These are phyloP conservation scores for Colletotrichum neosansevieriae DNA, from an alignment of 2,329 filamentous ascomycete species.

Conservation along the genomic window DNA sequence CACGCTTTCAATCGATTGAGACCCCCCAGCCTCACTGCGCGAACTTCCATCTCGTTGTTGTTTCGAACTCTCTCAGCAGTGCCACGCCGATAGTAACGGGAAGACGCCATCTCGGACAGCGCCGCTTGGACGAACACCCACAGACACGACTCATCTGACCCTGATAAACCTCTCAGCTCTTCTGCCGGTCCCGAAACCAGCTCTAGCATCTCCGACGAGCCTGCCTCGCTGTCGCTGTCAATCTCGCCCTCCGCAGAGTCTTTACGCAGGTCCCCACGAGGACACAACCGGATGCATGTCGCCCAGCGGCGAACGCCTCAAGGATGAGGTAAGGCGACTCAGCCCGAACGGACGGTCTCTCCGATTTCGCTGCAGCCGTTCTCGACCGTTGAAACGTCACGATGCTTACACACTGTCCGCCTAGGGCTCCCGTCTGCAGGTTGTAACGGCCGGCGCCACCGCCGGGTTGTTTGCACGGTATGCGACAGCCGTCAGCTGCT, in stretches of 20 bases:
- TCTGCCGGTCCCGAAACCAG: slow-evolving; percentile 32
- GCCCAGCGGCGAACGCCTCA: slow-evolving; percentile 58
- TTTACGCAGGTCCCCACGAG: slow-evolving; percentile 34
- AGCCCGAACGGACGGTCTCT: slow-evolving; percentile 15
- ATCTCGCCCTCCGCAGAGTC: background rate
- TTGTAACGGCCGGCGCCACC: slow-evolving; percentile 67
- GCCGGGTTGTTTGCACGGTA: slow-evolving; percentile 92
- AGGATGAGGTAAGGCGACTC: slow-evolving; percentile 65
- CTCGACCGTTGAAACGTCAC: slow-evolving; percentile 16
- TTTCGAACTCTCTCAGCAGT: slow-evolving; percentile 31
- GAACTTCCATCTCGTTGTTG: slow-evolving; percentile 20
- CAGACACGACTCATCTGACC: slow-evolving; percentile 37
- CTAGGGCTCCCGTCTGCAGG: slow-evolving; percentile 68
- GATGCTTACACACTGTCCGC: slow-evolving; percentile 33
- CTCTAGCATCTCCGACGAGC: slow-evolving; percentile 22
- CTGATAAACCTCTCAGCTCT: slow-evolving; percentile 24
- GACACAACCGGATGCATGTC: slow-evolving; percentile 51
- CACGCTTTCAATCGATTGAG: slow-evolving; percentile 30
- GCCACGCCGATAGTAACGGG: slow-evolving; percentile 25
- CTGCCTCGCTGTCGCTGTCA: background rate
- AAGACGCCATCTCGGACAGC: slow-evolving; percentile 29
- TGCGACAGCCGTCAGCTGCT: slow-evolving; percentile 38
- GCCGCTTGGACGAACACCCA: slow-evolving; percentile 33
- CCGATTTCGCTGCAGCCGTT: background rate
- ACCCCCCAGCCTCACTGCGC: slow-evolving; percentile 34